These are phyloP conservation scores for Myrica gale DNA, from an alignment of 306 rosid species.

Conservation along the genomic window DNA sequence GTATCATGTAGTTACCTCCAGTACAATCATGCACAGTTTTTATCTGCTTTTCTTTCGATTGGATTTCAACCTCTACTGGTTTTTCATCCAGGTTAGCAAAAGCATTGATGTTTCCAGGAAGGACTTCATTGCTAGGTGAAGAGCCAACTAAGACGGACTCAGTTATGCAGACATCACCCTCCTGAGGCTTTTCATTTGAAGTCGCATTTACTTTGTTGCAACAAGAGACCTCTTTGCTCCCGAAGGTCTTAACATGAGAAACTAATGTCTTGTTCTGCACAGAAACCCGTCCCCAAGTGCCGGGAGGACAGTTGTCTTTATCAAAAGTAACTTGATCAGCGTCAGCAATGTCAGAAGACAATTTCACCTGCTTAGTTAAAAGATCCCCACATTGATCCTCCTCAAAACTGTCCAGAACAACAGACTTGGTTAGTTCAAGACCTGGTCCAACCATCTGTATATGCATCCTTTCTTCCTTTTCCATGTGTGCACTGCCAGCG, in stretches of 20 bases:
- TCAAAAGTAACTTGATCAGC: conserved; percentile 34
- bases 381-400: conserved; percentile 39
- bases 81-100: conserved; percentile 29
- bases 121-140: conserved; percentile 25
- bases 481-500: conserved; percentile 31
- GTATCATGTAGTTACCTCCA: conserved; percentile 36
- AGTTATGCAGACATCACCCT: conserved; percentile 32
- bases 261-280: conserved; percentile 37
- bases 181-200: conserved; percentile 33
- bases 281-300: conserved; percentile 29
- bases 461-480: conserved; percentile 35
- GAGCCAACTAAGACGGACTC: conserved; percentile 38
- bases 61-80: conserved; percentile 20
- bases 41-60: conserved; percentile 32
- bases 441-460: conserved; percentile 25
- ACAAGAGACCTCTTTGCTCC: conserved; percentile 28
- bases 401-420: conserved; percentile 48
- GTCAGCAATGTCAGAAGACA: conserved; percentile 44
- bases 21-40: conserved; percentile 34
- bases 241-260: conserved; percentile 30
- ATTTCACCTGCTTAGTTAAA: conserved; percentile 24
- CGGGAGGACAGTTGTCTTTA: conserved; percentile 28
- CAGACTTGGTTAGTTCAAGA: conserved; percentile 34
- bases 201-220: conserved; percentile 33
- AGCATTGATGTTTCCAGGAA: conserved; percentile 37